Evolutionary conservation across 495 filamentous ascomycete genomes (phyloP), one percentile per base, ranked within the genome.

Genomic region (Achaetomiella virescens): DNA sequence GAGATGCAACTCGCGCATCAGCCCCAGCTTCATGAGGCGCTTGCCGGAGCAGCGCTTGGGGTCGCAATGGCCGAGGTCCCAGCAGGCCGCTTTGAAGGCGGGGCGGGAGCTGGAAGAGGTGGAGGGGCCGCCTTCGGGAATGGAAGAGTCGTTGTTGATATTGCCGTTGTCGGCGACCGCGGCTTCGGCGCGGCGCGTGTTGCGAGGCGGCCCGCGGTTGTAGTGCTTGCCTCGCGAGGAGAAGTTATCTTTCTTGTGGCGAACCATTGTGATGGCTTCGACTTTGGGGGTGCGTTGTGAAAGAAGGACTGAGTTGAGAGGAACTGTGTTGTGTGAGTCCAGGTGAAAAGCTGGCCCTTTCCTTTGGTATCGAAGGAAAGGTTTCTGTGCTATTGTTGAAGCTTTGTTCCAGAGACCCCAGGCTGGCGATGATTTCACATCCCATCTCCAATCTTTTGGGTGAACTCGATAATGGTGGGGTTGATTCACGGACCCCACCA

Each of bases 41-140:
- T 98, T 97, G 14, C 93, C 93, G 0, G 92, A 97, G 70, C 93
- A 98, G 62, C 95, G 78, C 70, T 97, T 97, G 8, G 91, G 91
- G 69, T 98, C 93, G 74, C 93, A 98, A 70, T 98, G 93, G 46
- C 90, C 90, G 35, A 98, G 76, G 70, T 98, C 93, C 93, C 93
- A 98, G 67, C 92, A 96, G 35, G 92, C 93, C 43, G 93, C 95
- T 75, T 88, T 90, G 80, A 88, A 95, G 14, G 82, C 67, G 29
- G 89, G 67, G 37, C 58, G 52, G 21, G 56, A 43, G 86, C 54
- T 75, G 75, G 36, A 73, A 65, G 53, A 69, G 60, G 74, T 49
- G 72, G 61, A 33, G 61, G 56, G 25, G 35, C 20, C 44, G 17
- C 36, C 24, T 20, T 51, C 6, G 37, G 10, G 29, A 18, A 29